phyloP scores from a whole-genome alignment of 2,329 filamentous ascomycete genomes.

The Trichoderma sp. region DNA sequence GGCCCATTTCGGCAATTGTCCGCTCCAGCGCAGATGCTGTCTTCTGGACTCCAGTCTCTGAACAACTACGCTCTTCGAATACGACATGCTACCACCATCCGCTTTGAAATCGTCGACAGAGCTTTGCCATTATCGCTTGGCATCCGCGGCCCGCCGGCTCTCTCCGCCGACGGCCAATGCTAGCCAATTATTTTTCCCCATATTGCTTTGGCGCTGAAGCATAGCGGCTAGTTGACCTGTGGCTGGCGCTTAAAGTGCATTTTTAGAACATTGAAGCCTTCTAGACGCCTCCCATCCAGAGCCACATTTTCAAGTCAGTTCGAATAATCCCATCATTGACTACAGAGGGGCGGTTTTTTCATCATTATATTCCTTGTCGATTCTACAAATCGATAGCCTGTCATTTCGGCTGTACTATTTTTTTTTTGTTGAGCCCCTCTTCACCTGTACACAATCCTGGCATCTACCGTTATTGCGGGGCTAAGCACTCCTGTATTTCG shows the following conservation, averaged over 20 bases:
- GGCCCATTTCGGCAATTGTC: not conserved
- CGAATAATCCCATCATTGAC: not conserved
- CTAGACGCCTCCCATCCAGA: constrained; percentile 4
- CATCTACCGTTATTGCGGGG: constrained; percentile 16
- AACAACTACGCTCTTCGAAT: not conserved
- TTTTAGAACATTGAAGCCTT: not conserved
- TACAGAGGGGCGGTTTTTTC: not conserved
- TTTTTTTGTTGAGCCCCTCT: constrained; percentile 26
- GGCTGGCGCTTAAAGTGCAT: constrained; percentile 4
- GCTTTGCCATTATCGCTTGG: not conserved
- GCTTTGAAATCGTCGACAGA: not conserved
- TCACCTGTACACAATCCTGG: constrained; percentile 10
- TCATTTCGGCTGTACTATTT: constrained; percentile 16
- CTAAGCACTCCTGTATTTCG: constrained; percentile 12
- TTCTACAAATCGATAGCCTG: not conserved
- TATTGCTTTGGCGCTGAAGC: not conserved
- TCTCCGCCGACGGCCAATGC: not conserved
- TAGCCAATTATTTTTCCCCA: constrained; percentile 20
- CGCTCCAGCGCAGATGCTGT: not conserved
- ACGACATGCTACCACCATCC: not conserved
- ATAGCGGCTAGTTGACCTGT: not conserved
- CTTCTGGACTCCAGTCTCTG: not conserved
- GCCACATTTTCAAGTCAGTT: not conserved
- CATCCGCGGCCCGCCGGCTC: constrained; percentile 16
- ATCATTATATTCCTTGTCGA: not conserved